A percentile compares a stretch with the other conserved stretches of the same genome.
Conservation (phyloP, 305 asterid species). For the Ilex paraguariensis region DNA sequence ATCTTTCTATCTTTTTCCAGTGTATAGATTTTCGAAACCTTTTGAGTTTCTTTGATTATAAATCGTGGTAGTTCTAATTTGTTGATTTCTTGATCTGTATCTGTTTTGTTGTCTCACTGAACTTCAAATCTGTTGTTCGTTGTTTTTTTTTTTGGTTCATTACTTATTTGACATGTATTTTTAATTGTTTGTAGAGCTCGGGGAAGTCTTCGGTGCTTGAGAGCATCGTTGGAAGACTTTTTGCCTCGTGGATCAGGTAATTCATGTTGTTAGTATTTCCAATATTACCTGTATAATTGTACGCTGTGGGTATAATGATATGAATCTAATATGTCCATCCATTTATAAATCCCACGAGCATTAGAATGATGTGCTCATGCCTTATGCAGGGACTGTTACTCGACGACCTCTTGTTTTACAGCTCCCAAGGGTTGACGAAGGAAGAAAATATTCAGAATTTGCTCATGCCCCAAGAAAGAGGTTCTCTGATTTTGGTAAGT, state of each 20-base stretch:
- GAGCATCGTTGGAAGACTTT: constrained; percentile 90
- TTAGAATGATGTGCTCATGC: constrained; percentile 7
- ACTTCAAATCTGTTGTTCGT: constrained; percentile 2
- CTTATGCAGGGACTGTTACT: constrained; percentile 60
- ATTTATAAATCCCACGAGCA: background rate
- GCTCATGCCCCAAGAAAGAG: constrained; percentile 68
- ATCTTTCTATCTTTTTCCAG: background rate
- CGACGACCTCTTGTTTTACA: constrained; percentile 77
- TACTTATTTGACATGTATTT: constrained; percentile 8
- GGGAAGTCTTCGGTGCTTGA: constrained; percentile 93
- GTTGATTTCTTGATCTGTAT: no score
- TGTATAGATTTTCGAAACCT: background rate
- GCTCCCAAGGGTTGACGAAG: constrained; percentile 71
- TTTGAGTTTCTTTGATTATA: constrained; percentile 1
- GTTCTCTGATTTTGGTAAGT: constrained; percentile 69
- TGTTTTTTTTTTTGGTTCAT: constrained; percentile 3
- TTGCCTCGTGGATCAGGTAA: constrained; percentile 96
- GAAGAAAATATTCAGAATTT: constrained; percentile 79
- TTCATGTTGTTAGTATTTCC: background rate
- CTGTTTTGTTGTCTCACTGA: background rate
- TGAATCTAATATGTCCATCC: background rate
- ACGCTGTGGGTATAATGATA: no score
- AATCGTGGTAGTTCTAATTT: no score
- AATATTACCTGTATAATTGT: background rate
- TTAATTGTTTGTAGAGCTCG: constrained; percentile 56